A percentile compares a stretch with the other conserved stretches of the same genome.
These are phyloP conservation scores for Dittrichia graveolens DNA, from an alignment of 129 eudicot genomes.

Conservation along the genomic window DNA sequence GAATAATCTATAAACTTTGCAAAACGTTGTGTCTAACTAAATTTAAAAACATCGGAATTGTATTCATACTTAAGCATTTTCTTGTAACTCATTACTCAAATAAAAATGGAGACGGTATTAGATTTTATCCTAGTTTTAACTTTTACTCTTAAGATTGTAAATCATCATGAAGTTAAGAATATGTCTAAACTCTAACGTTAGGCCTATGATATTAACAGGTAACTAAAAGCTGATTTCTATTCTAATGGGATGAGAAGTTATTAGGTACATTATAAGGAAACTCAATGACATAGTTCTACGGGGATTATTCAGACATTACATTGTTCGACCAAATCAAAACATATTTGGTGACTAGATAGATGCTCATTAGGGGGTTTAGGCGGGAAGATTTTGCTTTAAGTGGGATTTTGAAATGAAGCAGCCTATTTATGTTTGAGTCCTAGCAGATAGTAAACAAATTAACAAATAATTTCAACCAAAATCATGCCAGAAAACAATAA, in stretches of 20 bases:
- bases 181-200: not conserved
- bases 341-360: no score
- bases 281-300: not conserved
- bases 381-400: not conserved
- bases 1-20: not conserved
- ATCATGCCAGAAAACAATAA: not conserved
- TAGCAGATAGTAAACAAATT: not conserved
- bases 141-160: not conserved
- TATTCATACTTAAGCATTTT: not conserved
- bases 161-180: not conserved
- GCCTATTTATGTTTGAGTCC: not conserved
- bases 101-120: not conserved
- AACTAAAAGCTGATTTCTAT: not conserved
- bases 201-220: not conserved
- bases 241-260: not conserved
- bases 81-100: not conserved
- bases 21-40: not conserved
- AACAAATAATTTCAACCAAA: not conserved
- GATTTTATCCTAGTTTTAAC: not conserved
- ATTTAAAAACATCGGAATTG: not conserved
- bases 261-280: not conserved
- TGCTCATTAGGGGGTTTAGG: no score
- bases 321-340: no score
- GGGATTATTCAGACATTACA: not conserved
- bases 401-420: conserved; percentile 1